A percentile compares a stretch with the other conserved stretches of the same genome.
These are phyloP conservation scores for Xanthoparmelia taractica DNA, from an alignment of 495 filamentous ascomycete species.

Conservation along the genomic window DNA sequence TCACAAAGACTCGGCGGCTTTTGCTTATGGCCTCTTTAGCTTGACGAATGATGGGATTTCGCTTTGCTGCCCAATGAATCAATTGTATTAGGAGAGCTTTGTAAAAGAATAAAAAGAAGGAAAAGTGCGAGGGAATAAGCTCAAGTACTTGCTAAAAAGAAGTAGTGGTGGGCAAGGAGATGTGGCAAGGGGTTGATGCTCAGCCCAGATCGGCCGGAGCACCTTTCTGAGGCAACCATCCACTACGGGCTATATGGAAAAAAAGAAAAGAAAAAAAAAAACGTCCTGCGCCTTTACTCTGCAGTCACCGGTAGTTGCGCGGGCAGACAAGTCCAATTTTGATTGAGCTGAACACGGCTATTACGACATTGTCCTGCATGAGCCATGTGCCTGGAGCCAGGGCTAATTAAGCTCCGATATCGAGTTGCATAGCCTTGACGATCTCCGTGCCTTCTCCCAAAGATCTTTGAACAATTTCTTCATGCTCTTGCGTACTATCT, in stretches of 20 bases:
- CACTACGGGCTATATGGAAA: background rate
- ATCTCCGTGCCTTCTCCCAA: background rate
- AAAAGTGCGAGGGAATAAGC: conserved; percentile 4
- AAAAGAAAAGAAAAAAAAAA: background rate
- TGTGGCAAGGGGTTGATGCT: conserved; percentile 16
- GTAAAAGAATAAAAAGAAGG: too few relatives aligned
- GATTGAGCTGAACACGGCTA: background rate
- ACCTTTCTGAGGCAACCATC: background rate
- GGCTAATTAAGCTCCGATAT: conserved; percentile 16
- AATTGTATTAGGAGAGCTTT: background rate
- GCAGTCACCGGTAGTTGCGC: background rate
- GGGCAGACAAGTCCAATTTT: background rate
- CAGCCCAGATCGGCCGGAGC: conserved; percentile 4
- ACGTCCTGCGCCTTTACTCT: background rate
- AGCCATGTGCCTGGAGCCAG: conserved; percentile 7
- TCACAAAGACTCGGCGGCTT: background rate
- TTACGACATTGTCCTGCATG: conserved; percentile 12
- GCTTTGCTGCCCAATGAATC: background rate
- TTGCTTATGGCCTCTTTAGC: conserved; percentile 10
- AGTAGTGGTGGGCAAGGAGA: conserved; percentile 7
- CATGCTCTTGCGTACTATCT: background rate
- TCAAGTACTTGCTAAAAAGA: background rate
- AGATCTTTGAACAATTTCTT: background rate
- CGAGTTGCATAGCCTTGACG: conserved; percentile 4
- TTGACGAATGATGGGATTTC: background rate